A percentile compares a stretch with the other conserved stretches of the same genome.
phyloP scores from a whole-genome alignment of 768 basidiomycete species.

The Candolleomyces aberdarensis region DNA sequence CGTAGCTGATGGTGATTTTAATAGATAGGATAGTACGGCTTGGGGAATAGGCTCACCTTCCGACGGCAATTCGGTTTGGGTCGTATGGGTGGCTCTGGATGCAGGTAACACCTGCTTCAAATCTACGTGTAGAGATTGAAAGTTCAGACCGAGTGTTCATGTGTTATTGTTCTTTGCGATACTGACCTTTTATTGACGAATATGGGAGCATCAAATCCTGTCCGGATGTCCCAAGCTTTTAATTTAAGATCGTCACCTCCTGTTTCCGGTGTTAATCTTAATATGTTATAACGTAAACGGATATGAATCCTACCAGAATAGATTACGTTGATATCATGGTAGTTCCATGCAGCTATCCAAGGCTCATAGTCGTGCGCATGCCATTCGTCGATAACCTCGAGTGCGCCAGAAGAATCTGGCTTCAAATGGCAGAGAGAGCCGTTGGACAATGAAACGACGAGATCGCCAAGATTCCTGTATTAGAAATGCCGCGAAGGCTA shows the following conservation, averaged over 20 bases:
- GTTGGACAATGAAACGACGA: constrained; percentile 82
- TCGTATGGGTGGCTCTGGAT: constrained; percentile 81
- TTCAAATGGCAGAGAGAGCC: constrained; percentile 66
- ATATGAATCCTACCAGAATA: constrained; percentile 64
- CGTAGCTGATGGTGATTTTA: constrained; percentile 57
- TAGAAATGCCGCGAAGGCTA: too few relatives aligned
- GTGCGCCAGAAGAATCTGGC: constrained; percentile 40
- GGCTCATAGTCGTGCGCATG: constrained; percentile 91
- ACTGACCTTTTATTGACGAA: constrained; percentile 71
- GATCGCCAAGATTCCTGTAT: constrained; percentile 46
- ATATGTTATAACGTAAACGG: background rate
- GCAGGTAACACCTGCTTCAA: constrained; percentile 89
- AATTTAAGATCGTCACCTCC: constrained; percentile 92
- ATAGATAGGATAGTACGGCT: background rate
- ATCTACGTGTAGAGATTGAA: constrained; percentile 41
- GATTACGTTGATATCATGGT: constrained; percentile 75
- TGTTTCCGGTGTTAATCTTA: constrained; percentile 22
- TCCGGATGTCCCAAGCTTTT: constrained; percentile 88
- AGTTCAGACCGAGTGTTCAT: background rate
- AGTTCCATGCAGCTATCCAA: constrained; percentile 91
- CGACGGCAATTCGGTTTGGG: constrained; percentile 85
- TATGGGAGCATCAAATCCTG: constrained; percentile 53
- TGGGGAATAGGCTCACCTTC: constrained; percentile 56
- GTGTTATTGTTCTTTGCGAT: background rate
- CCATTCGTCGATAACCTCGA: constrained; percentile 61